Evolutionary conservation across 768 basidiomycete genomes (phyloP), one percentile per base, ranked within the genome.

Genomic region (Rhizopogon vesiculosus): DNA sequence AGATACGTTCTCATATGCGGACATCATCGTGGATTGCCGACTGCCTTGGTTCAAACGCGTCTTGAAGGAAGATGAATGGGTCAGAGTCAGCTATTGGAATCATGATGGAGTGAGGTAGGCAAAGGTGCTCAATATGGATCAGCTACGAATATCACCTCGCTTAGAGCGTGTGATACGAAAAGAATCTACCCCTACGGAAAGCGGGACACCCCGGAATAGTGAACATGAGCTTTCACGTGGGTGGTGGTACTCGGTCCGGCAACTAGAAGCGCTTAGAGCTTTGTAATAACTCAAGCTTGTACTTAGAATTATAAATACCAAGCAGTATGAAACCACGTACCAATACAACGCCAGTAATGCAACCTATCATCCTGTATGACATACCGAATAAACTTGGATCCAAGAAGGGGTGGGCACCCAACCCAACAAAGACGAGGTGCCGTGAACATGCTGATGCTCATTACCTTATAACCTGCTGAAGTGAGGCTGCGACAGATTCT

Each of bases 401-500:
- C 22, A n/a, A 25, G 6, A 49, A 25, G 15, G 10, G 5, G 15
- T 53, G 53, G 53, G 29, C 45, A 5, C 45, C 45, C 12, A 49
- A 53, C 15, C 44, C 44, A 12, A 22, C 53, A 15, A 35, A 53
- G 35, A 53, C 31, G 25, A 53, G 52, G 52, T 53, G 7, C 41
- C 13, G 15, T 46, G 45, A 3, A 19, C 18, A 19, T 19, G 31
- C 28, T 12, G 19, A n/a, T n/a, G n/a, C n/a, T n/a, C 3, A 46
- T 31, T 3, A 5, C 12, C 6, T 46, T 18, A 33, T 46, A 3
- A 3, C 7, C 7, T 5, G 19, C 45, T 46, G 7, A 46, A 12
- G 19, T 43, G 45, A 46, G 7, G 5, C 1, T 10, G 7, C 3
- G 18, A 2, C 42, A 71, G 71, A 43, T 61, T 62, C 46, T 63